Base-by-base conservation (phyloP, 2,329 filamentous ascomycete genomes). In the Penicillium sp. region DNA sequence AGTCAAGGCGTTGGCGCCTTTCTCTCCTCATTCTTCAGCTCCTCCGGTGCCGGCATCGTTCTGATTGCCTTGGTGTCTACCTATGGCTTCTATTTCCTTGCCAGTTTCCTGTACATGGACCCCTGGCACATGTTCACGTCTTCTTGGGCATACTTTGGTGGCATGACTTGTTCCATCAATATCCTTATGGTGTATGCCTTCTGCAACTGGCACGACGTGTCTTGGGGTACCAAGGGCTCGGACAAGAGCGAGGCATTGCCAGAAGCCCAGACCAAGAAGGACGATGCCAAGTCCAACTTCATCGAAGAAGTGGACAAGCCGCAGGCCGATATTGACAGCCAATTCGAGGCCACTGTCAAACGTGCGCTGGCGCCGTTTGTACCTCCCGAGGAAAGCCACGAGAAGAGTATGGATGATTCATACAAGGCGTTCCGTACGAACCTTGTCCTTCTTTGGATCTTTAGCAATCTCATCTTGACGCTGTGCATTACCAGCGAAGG, bases 51-150 rank as follows among this genome's bases (percentile, higher is more conserved):
- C 13, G 90, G 90, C 74, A 90, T 96, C 67, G 95, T 97, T 66
- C 80, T 97, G 60, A 84, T 97, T 54, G 90, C 91, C 9, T 76
- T 97, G 57, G 81, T 90, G 49, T 86, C 90, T 50, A 97, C 93
- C 49, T 96, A 95, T 66, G 91, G 91, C 70, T 80, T 97, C 52
- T 95, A 97, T 82, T 96, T 89, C 67, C 73, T 96, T 45, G 90
- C 90, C 9, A 96, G 90, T n/a, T 95, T 97, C 81, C 72, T 97
- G 70, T 97, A 97, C 75, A 78, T 95, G 64, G 91, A 97, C 71
- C 91, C 91, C 28, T 97, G 90, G 90, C 91, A 97, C 80, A 96
- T 97, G 91, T 94, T 97, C 77, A 91, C 91, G 66, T 96, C 90
- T 3, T 97, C 95, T 79, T 86, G 86, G 33, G 83, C 88, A 66